These are phyloP conservation scores for Cystobasidium sp. DNA, from an alignment of 1,284 basidiomycete species.

Conservation along the genomic window DNA sequence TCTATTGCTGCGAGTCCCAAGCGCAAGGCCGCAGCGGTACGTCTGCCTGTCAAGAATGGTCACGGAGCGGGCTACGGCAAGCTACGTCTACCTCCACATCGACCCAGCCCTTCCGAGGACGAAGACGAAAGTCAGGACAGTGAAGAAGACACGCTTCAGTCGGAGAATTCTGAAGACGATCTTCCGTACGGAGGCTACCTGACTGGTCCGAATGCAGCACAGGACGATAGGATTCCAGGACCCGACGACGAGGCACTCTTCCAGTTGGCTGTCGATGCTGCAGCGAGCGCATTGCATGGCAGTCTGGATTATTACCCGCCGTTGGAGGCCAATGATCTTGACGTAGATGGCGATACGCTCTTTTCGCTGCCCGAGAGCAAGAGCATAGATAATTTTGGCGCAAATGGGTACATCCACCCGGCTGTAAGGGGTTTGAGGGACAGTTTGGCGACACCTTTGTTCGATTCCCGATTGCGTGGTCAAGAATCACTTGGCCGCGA, in stretches of 20 bases:
- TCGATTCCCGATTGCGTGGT: constrained; percentile 2
- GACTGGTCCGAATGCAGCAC: constrained; percentile 72
- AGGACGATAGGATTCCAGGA: constrained; percentile 69
- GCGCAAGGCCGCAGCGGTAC: too few relatives aligned
- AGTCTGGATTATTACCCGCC: constrained; percentile 43
- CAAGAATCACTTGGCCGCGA: background rate
- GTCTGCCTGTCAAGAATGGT: too few relatives aligned
- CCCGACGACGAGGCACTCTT: constrained; percentile 75
- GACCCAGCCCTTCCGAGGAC: too few relatives aligned
- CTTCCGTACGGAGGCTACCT: constrained; percentile 80
- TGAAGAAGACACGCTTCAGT: background rate
- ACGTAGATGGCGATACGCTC: too few relatives aligned
- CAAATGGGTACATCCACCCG: constrained; percentile 15
- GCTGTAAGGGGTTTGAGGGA: constrained; percentile 26
- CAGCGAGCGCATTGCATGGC: constrained; percentile 65
- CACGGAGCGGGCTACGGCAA: too few relatives aligned
- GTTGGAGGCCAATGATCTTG: background rate
- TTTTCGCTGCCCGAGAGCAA: too few relatives aligned
- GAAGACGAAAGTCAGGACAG: background rate
- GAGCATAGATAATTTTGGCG: too few relatives aligned
- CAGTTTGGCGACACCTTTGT: constrained; percentile 18
- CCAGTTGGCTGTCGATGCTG: constrained; percentile 69
- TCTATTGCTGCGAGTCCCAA: too few relatives aligned
- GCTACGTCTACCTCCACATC: too few relatives aligned
- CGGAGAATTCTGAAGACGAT: background rate